These are phyloP conservation scores for Aspergillus udagawae DNA, from an alignment of 2,329 filamentous ascomycete species.

Conservation along the genomic window DNA sequence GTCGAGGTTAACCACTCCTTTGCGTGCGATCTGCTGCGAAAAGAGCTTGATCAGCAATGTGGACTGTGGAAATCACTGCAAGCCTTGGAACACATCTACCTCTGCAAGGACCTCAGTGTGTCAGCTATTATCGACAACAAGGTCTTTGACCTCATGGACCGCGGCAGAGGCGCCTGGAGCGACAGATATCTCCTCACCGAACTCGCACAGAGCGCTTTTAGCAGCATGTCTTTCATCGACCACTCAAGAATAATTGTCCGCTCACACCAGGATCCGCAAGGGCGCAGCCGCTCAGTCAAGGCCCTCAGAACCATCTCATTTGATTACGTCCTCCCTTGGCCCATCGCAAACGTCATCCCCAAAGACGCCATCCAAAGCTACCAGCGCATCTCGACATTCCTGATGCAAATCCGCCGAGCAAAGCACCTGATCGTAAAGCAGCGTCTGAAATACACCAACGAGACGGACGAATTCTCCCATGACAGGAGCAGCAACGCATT, in stretches of 20 bases:
- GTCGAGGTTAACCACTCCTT: slow-evolving; percentile 70
- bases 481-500: slow-evolving; percentile 35
- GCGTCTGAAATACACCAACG: slow-evolving; percentile 31
- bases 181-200: slow-evolving; percentile 80
- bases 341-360: slow-evolving; percentile 67
- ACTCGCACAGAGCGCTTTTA: slow-evolving; percentile 68
- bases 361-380: slow-evolving; percentile 62
- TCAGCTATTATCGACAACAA: slow-evolving; percentile 62
- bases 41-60: slow-evolving; percentile 65
- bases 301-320: slow-evolving; percentile 62
- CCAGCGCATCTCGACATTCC: slow-evolving; percentile 67
- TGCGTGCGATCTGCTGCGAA: slow-evolving; percentile 63
- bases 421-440: slow-evolving; percentile 60
- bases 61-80: slow-evolving; percentile 63
- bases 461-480: slow-evolving; percentile 38
- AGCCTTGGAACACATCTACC: slow-evolving; percentile 67
- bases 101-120: slow-evolving; percentile 69
- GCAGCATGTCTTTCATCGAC: slow-evolving; percentile 50
- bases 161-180: slow-evolving; percentile 60
- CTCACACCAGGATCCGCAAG: slow-evolving; percentile 44
- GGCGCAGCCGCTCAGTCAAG: slow-evolving; percentile 56
- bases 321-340: slow-evolving; percentile 64
- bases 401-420: slow-evolving; percentile 73
- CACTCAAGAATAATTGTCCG: slow-evolving; percentile 60
- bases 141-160: slow-evolving; percentile 73